Conservation (phyloP, 371 early-diverging fungal genomes). For the Lichtheimia corymbifera region DNA sequence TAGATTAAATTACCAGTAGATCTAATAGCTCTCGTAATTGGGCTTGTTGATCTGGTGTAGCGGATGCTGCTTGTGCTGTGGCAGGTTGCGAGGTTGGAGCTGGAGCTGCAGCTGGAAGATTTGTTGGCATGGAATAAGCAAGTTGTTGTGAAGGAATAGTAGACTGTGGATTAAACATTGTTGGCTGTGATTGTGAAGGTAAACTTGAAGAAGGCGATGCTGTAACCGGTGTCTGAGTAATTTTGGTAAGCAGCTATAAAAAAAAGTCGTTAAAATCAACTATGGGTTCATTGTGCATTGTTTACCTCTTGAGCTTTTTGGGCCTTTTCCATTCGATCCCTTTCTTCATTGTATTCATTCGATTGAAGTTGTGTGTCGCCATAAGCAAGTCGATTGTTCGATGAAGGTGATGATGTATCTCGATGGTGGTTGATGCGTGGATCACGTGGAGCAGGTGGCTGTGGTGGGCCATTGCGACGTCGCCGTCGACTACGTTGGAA, state of each 20-base stretch:
- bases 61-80: slow-evolving; percentile 8
- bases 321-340: slow-evolving; percentile 26
- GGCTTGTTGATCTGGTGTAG: slow-evolving; percentile 17
- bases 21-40: slow-evolving; percentile 22
- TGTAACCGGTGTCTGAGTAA: slow-evolving; percentile 13
- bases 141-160: background rate
- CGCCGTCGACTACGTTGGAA: background rate
- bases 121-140: background rate
- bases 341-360: background rate
- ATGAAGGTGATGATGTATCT: too few species aligned
- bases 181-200: background rate
- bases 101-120: background rate
- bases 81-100: slow-evolving; percentile 3
- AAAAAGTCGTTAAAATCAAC: background rate
- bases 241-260: slow-evolving; percentile 20
- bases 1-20: slow-evolving; percentile 15
- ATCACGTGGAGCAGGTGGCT: too few species aligned
- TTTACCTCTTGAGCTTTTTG: slow-evolving; percentile 36
- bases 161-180: background rate
- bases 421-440: too few species aligned
- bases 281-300: background rate
- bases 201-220: background rate
- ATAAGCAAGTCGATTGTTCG: slow-evolving; percentile 3
- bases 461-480: too few species aligned
- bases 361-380: background rate